Base-by-base conservation (phyloP, 352 stramenopile species). In the Saprolegnia diclina region DNA sequence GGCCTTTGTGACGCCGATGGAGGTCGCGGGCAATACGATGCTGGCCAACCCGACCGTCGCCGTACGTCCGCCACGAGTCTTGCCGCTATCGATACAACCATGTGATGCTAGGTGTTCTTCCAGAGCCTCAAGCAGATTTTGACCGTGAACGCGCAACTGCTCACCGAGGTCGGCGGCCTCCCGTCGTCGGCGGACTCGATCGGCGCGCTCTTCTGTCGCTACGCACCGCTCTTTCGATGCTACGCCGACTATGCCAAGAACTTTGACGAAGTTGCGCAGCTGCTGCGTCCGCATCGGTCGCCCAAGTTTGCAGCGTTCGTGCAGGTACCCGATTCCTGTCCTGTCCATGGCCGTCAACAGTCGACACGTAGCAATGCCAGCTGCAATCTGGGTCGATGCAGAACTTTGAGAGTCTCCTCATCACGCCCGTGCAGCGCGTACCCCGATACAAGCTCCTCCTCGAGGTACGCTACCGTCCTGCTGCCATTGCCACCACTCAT, bases 351-450 rank as follows among this genome's bases (percentile, higher is more conserved):
- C 64, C 29, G 5, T 35, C 29, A 89, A 10, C 75, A 76, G 0
- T 91, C 90, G 54, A 75, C 74, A 0, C 65, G 71, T 94, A 89
- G 56, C 73, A 56, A 10, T 94, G 85, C 65, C 75, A 79, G 37
- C 64, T 62, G 13, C 74, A 75, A 54, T 90, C 83, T 56, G 74
- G 77, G 22, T 86, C 77, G 2, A 56, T 75, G 14, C 87, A 91
- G 63, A 81, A 73, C 62, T 94, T 96, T 56, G 83, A 94, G 55
- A 94, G 85, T 52, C 67, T 96, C 38, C 68, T 97, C 38, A 97
- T 97, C 71, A 94, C 94, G 80, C 91, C 91, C 0, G 93, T 97
- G 26, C 91, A 97, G 74, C 83, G 91, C 5, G 94, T 97, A 40
- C 91, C 91, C 21, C 79, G 90, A 0, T 97, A 97, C 74, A 95